Percentiles rank a stretch among this genome's conserved stretches.
Evolutionary conservation across 805 yeast species (phyloP).

Genomic region (Wickerhamiella lipophila): DNA sequence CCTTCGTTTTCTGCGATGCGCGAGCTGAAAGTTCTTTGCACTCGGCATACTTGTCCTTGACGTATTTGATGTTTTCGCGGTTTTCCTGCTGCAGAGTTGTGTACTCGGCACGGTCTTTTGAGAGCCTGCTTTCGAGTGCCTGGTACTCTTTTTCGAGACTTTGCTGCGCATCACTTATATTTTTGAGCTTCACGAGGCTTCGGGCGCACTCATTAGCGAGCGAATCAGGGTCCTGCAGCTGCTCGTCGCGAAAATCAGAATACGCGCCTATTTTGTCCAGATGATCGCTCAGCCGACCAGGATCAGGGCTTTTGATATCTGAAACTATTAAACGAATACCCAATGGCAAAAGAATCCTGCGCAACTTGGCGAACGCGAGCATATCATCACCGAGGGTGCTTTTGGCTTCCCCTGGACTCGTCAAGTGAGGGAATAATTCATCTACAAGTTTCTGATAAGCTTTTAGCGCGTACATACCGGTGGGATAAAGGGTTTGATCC

Average conservation of each 20-base stretch:
- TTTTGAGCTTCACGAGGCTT: background rate
- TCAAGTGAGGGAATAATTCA: background rate
- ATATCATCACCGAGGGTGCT: background rate
- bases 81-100: background rate
- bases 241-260: background rate
- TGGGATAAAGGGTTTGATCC: background rate
- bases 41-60: background rate
- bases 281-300: background rate
- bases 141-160: background rate
- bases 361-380: background rate
- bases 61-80: background rate
- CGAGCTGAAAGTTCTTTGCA: background rate
- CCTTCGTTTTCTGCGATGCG: background rate
- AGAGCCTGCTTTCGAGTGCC: background rate
- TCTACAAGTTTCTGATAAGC: background rate
- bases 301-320: background rate
- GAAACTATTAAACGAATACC: background rate
- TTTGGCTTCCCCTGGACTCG: background rate
- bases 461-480: background rate
- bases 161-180: background rate
- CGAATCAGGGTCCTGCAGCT: background rate
- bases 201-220: background rate
- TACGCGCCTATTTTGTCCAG: background rate
- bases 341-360: background rate
- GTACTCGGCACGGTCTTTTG: background rate